These are phyloP conservation scores for Phytophthora citrophthora DNA, from an alignment of 352 stramenopile genomes.

Conservation along the genomic window DNA sequence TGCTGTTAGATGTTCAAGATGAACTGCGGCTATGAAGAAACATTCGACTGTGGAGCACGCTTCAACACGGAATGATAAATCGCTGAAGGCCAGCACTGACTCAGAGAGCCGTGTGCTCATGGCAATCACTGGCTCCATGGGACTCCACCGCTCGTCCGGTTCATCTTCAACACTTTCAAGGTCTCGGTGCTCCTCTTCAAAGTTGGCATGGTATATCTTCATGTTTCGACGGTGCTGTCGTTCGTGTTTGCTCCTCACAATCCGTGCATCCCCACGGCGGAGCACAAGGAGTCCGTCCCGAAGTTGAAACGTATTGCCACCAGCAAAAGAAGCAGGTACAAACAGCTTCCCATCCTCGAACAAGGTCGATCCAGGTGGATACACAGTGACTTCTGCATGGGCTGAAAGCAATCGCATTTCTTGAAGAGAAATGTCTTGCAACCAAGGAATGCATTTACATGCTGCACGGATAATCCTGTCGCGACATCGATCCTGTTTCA, in stretches of 20 bases:
- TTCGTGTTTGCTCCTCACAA: conserved; percentile 27
- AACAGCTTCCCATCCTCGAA: conserved; percentile 48
- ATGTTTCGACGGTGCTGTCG: background rate
- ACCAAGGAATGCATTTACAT: conserved; percentile 49
- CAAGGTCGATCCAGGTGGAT: conserved; percentile 48
- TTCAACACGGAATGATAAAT: conserved; percentile 30
- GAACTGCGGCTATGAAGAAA: conserved; percentile 53
- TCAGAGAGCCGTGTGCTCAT: conserved; percentile 22
- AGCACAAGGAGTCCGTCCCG: conserved; percentile 42
- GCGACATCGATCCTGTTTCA: conserved; percentile 59
- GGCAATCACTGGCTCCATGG: conserved; percentile 38
- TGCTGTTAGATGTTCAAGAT: conserved; percentile 32
- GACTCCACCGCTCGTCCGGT: conserved; percentile 38
- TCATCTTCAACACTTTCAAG: conserved; percentile 12
- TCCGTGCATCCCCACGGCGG: conserved; percentile 30
- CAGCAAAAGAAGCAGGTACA: conserved; percentile 10
- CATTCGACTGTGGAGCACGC: conserved; percentile 58
- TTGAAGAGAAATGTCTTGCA: conserved; percentile 50
- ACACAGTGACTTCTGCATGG: conserved; percentile 51
- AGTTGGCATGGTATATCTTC: conserved; percentile 2
- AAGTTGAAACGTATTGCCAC: conserved; percentile 16
- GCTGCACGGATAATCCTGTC: conserved; percentile 53
- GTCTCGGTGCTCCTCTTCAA: conserved; percentile 8
- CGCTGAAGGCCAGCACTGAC: conserved; percentile 21
- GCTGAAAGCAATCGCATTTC: conserved; percentile 58